Evolutionary conservation across 495 filamentous ascomycete species (phyloP).

Genomic region (Trichoderma gamsii): DNA sequence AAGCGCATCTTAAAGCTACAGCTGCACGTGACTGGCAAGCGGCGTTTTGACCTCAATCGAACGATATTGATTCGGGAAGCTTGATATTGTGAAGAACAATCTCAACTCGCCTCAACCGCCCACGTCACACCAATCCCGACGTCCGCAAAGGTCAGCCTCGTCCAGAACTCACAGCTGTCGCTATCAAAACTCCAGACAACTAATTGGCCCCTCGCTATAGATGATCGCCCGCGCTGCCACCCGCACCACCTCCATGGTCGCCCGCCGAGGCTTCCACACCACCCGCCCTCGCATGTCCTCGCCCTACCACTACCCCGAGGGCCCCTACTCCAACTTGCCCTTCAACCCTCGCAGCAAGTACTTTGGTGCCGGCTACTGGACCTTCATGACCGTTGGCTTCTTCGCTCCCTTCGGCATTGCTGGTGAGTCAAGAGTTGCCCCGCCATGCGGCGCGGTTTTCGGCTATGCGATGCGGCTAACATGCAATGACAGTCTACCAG

Average conservation of each 20-base stretch:
- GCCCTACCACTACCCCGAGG: constrained; percentile 97
- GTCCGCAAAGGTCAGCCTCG: constrained; percentile 27
- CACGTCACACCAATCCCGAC: constrained; percentile 21
- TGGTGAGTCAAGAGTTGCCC: constrained; percentile 49
- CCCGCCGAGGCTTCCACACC: constrained; percentile 90
- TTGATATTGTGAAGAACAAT: neutral
- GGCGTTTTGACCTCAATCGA: constrained; percentile 12
- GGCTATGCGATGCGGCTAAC: neutral
- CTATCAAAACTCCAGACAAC: neutral
- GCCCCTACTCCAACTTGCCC: constrained; percentile 85
- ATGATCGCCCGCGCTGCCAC: constrained; percentile 79
- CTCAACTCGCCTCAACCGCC: constrained; percentile 15
- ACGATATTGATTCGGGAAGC: constrained; percentile 12
- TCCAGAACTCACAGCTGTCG: neutral
- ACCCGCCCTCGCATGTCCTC: constrained; percentile 79
- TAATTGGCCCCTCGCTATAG: constrained; percentile 41
- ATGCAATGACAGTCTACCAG: constrained; percentile 10
- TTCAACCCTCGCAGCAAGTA: constrained; percentile 89
- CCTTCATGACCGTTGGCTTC: constrained; percentile 72
- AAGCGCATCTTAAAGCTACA: neutral
- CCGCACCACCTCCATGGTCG: constrained; percentile 61
- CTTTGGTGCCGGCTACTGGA: constrained; percentile 80
- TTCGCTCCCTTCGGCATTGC: constrained; percentile 73
- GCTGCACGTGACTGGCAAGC: neutral
- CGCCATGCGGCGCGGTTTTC: neutral